phyloP scores from a whole-genome alignment of 352 stramenopile genomes.

The Paralagenidium karlingii region DNA sequence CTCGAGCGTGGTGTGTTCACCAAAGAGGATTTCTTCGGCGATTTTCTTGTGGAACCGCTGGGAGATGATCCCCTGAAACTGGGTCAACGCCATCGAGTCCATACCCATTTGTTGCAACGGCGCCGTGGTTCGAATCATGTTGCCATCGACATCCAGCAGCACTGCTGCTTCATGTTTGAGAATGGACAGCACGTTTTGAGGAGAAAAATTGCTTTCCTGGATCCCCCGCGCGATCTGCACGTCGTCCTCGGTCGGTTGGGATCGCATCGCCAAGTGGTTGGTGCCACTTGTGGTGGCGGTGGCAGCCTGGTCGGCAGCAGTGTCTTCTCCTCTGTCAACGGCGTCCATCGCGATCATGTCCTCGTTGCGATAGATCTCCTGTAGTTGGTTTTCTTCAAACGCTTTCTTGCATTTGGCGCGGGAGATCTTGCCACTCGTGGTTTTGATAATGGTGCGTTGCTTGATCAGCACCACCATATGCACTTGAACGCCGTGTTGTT shows the following conservation, averaged over 20 bases:
- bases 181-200: slow-evolving; percentile 7
- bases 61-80: slow-evolving; percentile 90
- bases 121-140: slow-evolving; percentile 28
- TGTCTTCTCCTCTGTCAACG: slow-evolving; percentile 22
- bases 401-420: slow-evolving; percentile 77
- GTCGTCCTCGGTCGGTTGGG: background rate
- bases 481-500: slow-evolving; percentile 79
- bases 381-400: slow-evolving; percentile 39
- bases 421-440: slow-evolving; percentile 97
- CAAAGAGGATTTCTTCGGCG: slow-evolving; percentile 89
- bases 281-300: background rate
- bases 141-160: slow-evolving; percentile 33
- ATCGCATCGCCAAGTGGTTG: background rate
- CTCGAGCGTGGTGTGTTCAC: slow-evolving; percentile 74
- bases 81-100: slow-evolving; percentile 90
- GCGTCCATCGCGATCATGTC: slow-evolving; percentile 41
- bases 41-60: slow-evolving; percentile 84
- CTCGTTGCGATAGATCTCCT: slow-evolving; percentile 67
- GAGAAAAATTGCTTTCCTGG: background rate
- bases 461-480: slow-evolving; percentile 86
- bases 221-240: no score
- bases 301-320: slow-evolving; percentile 5
- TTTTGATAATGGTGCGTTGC: slow-evolving; percentile 93
- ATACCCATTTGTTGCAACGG: slow-evolving; percentile 76
- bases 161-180: slow-evolving; percentile 44